These are phyloP conservation scores for Colletotrichum eleusines DNA, from an alignment of 2,329 filamentous ascomycete genomes.

Conservation along the genomic window DNA sequence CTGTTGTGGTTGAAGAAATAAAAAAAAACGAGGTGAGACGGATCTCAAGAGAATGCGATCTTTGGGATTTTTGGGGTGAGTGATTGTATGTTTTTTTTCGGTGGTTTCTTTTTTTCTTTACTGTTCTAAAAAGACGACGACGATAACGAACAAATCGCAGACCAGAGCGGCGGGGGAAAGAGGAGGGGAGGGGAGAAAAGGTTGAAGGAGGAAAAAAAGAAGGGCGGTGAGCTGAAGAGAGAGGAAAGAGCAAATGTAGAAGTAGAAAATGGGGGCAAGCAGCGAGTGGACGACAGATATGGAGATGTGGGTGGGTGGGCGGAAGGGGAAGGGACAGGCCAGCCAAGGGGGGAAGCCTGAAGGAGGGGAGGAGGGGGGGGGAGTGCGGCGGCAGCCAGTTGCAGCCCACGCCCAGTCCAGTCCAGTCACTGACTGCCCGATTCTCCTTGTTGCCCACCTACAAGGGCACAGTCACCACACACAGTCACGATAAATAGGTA, in stretches of 20 bases:
- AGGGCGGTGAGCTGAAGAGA: constrained; percentile 48
- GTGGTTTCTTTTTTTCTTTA: constrained; percentile 13
- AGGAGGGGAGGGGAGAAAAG: constrained; percentile 44
- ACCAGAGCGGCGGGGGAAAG: constrained; percentile 45
- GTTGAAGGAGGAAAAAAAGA: constrained; percentile 50
- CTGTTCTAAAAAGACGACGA: constrained; percentile 43
- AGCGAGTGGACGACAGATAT: constrained; percentile 44
- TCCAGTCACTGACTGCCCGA: neutral
- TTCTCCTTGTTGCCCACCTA: neutral
- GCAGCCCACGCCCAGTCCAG: constrained; percentile 5
- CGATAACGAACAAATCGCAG: constrained; percentile 47
- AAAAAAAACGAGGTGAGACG: constrained; percentile 42
- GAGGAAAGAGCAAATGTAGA: constrained; percentile 47
- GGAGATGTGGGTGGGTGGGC: constrained; percentile 44
- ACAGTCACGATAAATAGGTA: neutral
- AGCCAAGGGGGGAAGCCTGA: constrained; percentile 42
- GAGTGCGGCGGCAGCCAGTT: constrained; percentile 46
- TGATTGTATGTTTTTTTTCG: constrained; percentile 23
- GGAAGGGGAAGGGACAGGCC: neutral
- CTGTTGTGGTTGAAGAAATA: constrained; percentile 26
- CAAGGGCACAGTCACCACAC: neutral
- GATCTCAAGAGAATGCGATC: constrained; percentile 41
- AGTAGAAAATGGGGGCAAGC: constrained; percentile 50
- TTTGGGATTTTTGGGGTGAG: neutral
- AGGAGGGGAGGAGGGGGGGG: constrained; percentile 47